A percentile compares a stretch with the other conserved stretches of the same genome.
Evolutionary conservation across 139 green algal genomes (phyloP).

Genomic region (Coelastrella sp.): DNA sequence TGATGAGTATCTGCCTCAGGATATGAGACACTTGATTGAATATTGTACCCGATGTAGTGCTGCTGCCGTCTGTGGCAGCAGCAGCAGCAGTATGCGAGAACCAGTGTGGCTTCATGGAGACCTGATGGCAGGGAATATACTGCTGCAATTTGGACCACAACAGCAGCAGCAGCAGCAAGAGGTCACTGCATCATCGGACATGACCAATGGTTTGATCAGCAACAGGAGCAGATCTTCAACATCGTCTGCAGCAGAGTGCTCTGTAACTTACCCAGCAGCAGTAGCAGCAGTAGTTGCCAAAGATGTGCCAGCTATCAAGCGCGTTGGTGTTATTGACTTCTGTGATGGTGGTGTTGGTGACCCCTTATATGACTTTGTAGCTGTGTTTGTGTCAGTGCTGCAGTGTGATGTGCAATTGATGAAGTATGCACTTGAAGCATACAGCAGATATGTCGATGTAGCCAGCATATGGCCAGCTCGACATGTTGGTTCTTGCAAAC

Average conservation of each 20-base stretch:
- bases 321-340: constrained; percentile 27
- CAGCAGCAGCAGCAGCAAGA: constrained; percentile 11
- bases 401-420: constrained; percentile 17
- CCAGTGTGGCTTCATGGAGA: constrained; percentile 36
- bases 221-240: background rate
- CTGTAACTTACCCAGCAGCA: no score
- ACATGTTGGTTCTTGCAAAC: background rate
- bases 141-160: background rate
- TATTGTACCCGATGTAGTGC: background rate
- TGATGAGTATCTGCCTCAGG: background rate
- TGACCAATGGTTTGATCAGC: background rate
- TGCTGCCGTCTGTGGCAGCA: background rate
- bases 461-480: no score
- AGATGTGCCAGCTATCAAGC: background rate
- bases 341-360: constrained; percentile 25
- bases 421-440: background rate
- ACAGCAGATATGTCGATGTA: background rate
- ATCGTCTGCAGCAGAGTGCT: background rate
- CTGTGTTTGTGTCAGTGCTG: constrained; percentile 34
- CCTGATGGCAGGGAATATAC: constrained; percentile 32
- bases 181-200: background rate
- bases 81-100: background rate
- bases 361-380: constrained; percentile 42
- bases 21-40: background rate
- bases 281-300: background rate